These are phyloP conservation scores for Pichia sp. DNA, from an alignment of 1,139 yeast species.

Conservation along the genomic window DNA sequence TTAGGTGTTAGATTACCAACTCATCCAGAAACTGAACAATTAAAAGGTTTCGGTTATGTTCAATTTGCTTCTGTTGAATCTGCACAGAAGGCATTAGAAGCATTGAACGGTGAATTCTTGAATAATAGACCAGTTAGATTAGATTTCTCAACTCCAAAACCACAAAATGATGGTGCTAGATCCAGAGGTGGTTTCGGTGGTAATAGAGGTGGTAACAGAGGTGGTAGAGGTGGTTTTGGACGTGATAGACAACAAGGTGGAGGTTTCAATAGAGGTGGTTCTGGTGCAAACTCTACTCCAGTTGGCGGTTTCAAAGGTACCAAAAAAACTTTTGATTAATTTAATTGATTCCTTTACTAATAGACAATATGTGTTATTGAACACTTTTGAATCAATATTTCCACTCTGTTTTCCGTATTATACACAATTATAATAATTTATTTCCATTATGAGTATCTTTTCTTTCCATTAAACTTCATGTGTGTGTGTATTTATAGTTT, in stretches of 20 bases:
- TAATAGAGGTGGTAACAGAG: conserved; percentile 37
- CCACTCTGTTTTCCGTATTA: too few relatives aligned
- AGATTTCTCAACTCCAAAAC: conserved; percentile 88
- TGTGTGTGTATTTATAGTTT: conserved; percentile 11
- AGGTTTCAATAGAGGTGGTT: conserved; percentile 27
- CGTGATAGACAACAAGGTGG: conserved; percentile 28
- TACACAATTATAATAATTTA: not conserved
- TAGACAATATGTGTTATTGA: not conserved
- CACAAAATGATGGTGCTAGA: conserved; percentile 21
- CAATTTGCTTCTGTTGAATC: conserved; percentile 83
- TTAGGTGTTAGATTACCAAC: conserved; percentile 92
- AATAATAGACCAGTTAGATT: conserved; percentile 93
- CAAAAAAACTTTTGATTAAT: conserved; percentile 70
- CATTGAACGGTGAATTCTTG: conserved; percentile 79
- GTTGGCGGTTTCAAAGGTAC: conserved; percentile 57
- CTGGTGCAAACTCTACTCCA: conserved; percentile 56
- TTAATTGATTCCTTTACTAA: conserved; percentile 4
- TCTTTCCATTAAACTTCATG: conserved; percentile 11
- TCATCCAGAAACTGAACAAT: conserved; percentile 97
- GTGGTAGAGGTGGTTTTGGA: conserved; percentile 33
- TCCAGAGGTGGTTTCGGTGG: conserved; percentile 32
- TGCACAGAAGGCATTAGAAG: conserved; percentile 84
- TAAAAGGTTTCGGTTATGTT: conserved; percentile 98
- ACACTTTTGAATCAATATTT: not conserved
- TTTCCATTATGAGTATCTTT: conserved; percentile 9